A percentile compares a stretch with the other conserved stretches of the same genome.
Conservation (phyloP, 140 eudicot species). For the Stevia rebaudiana region DNA sequence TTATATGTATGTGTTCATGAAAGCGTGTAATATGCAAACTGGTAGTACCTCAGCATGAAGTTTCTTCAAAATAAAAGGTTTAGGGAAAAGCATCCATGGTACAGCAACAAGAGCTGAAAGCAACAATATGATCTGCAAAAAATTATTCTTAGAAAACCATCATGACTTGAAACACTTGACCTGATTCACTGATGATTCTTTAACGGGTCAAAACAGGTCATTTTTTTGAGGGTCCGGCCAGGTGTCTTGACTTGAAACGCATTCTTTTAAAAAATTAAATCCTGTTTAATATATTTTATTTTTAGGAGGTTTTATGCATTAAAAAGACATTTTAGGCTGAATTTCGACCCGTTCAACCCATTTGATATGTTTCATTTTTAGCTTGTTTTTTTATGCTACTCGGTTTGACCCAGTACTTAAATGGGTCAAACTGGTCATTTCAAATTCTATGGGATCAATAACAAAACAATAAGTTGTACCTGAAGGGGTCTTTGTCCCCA, state of each 20-base stretch:
- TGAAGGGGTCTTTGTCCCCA: conserved; percentile 93
- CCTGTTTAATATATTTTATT: background rate
- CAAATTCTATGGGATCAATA: background rate
- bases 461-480: conserved; percentile 39
- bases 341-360: background rate
- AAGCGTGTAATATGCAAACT: background rate
- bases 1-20: background rate
- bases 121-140: conserved; percentile 79
- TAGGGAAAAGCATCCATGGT: conserved; percentile 99
- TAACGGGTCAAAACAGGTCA: background rate
- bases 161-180: conserved; percentile 1
- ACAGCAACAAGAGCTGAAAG: conserved; percentile 86
- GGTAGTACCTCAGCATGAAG: conserved; percentile 73
- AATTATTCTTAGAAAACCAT: conserved; percentile 3
- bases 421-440: background rate
- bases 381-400: background rate
- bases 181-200: no score
- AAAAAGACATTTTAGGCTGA: background rate
- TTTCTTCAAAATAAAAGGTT: conserved; percentile 86
- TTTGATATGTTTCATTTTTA: conserved; percentile 5
- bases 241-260: background rate
- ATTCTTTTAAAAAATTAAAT: background rate
- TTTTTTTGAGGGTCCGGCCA: background rate
- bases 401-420: background rate
- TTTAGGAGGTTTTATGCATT: conserved; percentile 5